phyloP scores from a whole-genome alignment of 345 rosid genomes.

The Eucalyptus marginata region DNA sequence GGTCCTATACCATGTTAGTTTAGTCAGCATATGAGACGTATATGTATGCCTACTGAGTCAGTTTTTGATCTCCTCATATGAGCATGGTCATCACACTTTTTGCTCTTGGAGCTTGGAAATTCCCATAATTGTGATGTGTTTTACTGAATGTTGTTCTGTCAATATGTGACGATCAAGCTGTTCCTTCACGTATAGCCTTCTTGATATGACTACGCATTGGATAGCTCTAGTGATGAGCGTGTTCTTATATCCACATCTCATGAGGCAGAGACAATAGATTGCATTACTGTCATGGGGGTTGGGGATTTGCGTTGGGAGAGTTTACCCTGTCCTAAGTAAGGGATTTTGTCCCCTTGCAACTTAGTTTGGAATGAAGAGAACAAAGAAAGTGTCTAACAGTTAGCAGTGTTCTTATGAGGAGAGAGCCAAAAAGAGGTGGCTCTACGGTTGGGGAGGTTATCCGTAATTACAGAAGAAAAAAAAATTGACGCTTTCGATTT shows the following conservation, averaged over 20 bases:
- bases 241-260: not conserved
- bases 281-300: not conserved
- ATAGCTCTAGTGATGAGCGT: not conserved
- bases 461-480: not conserved
- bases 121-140: not conserved
- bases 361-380: not conserved
- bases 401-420: not conserved
- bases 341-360: not conserved
- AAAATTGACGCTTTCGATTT: not conserved
- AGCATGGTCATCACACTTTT: not conserved
- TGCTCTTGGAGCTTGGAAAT: not conserved
- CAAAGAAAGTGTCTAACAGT: not conserved
- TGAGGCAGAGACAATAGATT: not conserved
- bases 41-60: not conserved
- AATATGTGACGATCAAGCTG: not conserved
- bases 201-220: not conserved
- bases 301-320: not conserved
- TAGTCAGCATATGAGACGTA: not conserved
- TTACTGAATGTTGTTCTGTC: not conserved
- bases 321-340: not conserved
- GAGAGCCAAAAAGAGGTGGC: not conserved
- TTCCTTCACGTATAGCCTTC: not conserved
- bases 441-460: not conserved
- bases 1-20: not conserved
- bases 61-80: not conserved